phyloP scores from a whole-genome alignment of 2,329 filamentous ascomycete species.

The Emmonsia crescens region DNA sequence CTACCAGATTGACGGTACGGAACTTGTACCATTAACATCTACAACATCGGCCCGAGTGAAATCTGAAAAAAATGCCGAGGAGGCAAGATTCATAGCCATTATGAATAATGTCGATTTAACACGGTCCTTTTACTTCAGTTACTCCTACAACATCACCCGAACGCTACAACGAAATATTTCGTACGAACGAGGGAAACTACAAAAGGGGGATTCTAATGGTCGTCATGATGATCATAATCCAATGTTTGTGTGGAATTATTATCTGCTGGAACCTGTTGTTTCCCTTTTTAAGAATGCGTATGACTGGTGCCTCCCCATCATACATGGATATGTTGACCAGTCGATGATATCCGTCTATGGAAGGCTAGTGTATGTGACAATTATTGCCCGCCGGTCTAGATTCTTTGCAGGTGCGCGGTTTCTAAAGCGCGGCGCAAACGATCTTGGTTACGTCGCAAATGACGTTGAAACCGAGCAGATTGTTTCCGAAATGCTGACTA shows the following conservation, averaged over 20 bases:
- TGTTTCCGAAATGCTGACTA: slow-evolving; percentile 85
- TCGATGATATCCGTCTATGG: slow-evolving; percentile 77
- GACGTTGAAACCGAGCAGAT: slow-evolving; percentile 99
- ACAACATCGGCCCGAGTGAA: slow-evolving; percentile 56
- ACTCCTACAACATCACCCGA: slow-evolving; percentile 89
- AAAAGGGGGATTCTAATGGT: slow-evolving; percentile 50
- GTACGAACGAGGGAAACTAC: slow-evolving; percentile 61
- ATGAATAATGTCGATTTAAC: slow-evolving; percentile 84
- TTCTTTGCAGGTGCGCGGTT: slow-evolving; percentile 93
- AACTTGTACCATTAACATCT: slow-evolving; percentile 76
- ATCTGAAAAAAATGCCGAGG: slow-evolving; percentile 76
- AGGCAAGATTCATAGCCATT: slow-evolving; percentile 78
- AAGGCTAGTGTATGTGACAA: slow-evolving; percentile 76
- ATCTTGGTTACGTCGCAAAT: slow-evolving; percentile 90
- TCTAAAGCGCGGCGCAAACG: slow-evolving; percentile 87
- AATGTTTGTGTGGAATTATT: slow-evolving; percentile 98
- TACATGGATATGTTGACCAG: slow-evolving; percentile 94
- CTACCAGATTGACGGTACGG: slow-evolving; percentile 89
- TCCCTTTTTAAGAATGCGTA: slow-evolving; percentile 65
- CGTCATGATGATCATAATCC: slow-evolving; percentile 74
- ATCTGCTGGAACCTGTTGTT: slow-evolving; percentile 68
- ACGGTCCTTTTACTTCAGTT: slow-evolving; percentile 94
- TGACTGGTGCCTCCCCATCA: slow-evolving; percentile 92
- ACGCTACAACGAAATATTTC: slow-evolving; percentile 89
- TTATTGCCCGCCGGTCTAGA: slow-evolving; percentile 83